Evolutionary conservation across 139 green algal species (phyloP).

Genomic region (Spirogloea muscicola): DNA sequence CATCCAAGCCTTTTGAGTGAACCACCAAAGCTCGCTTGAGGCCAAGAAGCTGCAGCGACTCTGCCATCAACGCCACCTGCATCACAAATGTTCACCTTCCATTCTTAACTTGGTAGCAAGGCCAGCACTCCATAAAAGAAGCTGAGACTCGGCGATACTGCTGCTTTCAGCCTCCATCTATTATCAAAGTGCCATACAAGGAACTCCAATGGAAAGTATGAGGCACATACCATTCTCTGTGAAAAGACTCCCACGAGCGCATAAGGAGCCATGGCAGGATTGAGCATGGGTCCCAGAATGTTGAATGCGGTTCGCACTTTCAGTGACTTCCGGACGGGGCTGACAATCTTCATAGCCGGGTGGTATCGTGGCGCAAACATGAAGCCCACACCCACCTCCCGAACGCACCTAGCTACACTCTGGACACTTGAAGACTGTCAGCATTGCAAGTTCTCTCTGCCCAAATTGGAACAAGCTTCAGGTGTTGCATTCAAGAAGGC

Average conservation of each 20-base stretch:
- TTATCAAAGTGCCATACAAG: too few relatives aligned
- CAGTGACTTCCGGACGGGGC: constrained; percentile 70
- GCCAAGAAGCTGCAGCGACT: constrained; percentile 62
- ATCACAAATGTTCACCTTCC: too few relatives aligned
- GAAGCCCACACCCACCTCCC: constrained; percentile 85
- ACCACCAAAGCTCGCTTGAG: constrained; percentile 89
- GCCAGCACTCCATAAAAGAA: too few relatives aligned
- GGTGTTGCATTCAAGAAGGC: too few relatives aligned
- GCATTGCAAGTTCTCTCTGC: too few relatives aligned
- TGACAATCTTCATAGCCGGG: constrained; percentile 71
- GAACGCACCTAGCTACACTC: constrained; percentile 71
- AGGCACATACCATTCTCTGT: constrained; percentile 20
- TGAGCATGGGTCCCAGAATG: constrained; percentile 95
- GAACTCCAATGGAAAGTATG: too few relatives aligned
- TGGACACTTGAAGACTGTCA: too few relatives aligned
- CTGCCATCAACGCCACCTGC: constrained; percentile 48
- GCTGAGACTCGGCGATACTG: too few relatives aligned
- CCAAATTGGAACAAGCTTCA: too few relatives aligned
- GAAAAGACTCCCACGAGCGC: constrained; percentile 88
- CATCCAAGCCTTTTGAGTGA: constrained; percentile 87
- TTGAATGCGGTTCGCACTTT: constrained; percentile 86
- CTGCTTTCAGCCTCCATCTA: too few relatives aligned
- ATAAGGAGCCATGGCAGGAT: constrained; percentile 80
- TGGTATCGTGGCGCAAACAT: constrained; percentile 93
- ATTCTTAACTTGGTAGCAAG: too few relatives aligned